phyloP scores from a whole-genome alignment of 768 basidiomycete genomes.

The Lentinula edodes region DNA sequence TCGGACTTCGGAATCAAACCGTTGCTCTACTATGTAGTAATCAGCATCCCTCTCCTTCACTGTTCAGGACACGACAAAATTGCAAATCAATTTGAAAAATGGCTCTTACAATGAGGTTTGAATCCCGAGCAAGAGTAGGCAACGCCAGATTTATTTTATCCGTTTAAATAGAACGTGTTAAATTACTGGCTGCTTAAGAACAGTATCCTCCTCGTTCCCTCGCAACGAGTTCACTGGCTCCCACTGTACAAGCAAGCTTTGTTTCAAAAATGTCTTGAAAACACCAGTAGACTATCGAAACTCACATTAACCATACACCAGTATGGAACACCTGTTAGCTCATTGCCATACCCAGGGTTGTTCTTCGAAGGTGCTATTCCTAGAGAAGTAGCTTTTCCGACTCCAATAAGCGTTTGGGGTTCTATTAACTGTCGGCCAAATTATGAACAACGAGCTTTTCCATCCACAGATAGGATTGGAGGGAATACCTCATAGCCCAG shows the following conservation, averaged over 20 bases:
- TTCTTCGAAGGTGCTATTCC: not conserved
- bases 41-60: too few relatives aligned
- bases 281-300: not conserved
- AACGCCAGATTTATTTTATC: too few relatives aligned
- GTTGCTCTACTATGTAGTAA: too few relatives aligned
- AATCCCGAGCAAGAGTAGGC: too few relatives aligned
- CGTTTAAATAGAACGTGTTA: too few relatives aligned
- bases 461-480: too few relatives aligned
- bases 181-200: not conserved
- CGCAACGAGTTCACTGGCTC: not conserved
- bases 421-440: not conserved
- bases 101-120: too few relatives aligned
- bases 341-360: not conserved
- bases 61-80: too few relatives aligned
- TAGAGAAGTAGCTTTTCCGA: not conserved
- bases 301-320: conserved; percentile 6
- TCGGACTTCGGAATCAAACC: too few relatives aligned
- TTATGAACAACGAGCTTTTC: too few relatives aligned
- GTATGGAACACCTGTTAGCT: conserved; percentile 1
- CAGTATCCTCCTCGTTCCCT: not conserved
- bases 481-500: not conserved
- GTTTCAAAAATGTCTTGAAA: not conserved
- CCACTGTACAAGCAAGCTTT: not conserved
- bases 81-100: too few relatives aligned
- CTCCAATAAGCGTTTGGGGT: not conserved